These are phyloP conservation scores for Antitrichia curtipendula DNA, from an alignment of 225 moss, liverwort and hornwort genomes.

Conservation along the genomic window DNA sequence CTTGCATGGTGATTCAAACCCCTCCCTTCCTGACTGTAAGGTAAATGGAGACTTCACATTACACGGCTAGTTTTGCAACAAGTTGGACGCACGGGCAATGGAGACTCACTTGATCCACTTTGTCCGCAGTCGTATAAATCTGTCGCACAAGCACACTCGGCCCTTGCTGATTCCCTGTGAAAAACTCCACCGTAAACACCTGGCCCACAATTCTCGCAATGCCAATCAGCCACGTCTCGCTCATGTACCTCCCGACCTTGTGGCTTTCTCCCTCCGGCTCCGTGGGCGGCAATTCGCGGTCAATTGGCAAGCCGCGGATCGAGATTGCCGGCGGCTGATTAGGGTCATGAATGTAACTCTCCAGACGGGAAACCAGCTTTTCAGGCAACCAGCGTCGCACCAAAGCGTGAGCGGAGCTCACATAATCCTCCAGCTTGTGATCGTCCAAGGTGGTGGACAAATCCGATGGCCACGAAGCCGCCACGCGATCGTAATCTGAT, in stretches of 20 bases:
- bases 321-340: constrained; percentile 1
- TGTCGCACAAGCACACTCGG: constrained; percentile 3
- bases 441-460: constrained; percentile 6
- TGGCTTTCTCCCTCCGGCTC: neutral
- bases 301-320: constrained; percentile 18
- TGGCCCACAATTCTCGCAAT: constrained; percentile 21
- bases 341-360: neutral
- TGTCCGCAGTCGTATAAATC: neutral
- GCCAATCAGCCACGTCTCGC: constrained; percentile 33
- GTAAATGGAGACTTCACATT: neutral
- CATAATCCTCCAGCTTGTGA: constrained; percentile 9
- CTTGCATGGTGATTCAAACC: neutral
- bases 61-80: neutral
- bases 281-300: constrained; percentile 21
- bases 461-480: constrained; percentile 8
- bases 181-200: neutral
- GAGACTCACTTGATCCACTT: neutral
- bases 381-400: constrained; percentile 19
- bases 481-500: neutral
- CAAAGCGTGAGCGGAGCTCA: constrained; percentile 18
- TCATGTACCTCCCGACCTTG: constrained; percentile 22
- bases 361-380: neutral
- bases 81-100: too few species aligned
- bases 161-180: neutral
- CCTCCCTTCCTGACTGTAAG: neutral